Conservation (phyloP, 192 early-diverging fungal genomes). For the Gamsiella multidivaricata region DNA sequence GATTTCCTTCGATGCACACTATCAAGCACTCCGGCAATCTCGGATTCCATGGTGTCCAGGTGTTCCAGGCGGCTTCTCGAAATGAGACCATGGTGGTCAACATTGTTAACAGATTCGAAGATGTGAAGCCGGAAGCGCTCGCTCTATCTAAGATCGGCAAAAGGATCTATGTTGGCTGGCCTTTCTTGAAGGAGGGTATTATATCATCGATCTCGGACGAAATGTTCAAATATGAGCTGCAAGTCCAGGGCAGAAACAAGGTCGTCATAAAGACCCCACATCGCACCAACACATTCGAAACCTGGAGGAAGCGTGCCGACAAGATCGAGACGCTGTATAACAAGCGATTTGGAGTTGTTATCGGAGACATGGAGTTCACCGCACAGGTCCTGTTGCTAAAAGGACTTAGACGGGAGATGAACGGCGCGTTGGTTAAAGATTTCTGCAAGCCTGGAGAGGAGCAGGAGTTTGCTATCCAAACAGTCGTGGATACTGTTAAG, state of each 20-base stretch:
- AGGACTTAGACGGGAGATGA: conserved; percentile 68
- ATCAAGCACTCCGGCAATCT: conserved; percentile 75
- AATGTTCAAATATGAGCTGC: conserved; percentile 67
- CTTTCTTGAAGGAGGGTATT: conserved; percentile 85
- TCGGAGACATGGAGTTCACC: conserved; percentile 73
- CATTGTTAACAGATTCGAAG: conserved; percentile 64
- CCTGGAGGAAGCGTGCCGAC: conserved; percentile 70
- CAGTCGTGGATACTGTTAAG: conserved; percentile 62
- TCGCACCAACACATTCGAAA: conserved; percentile 52
- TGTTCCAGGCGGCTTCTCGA: conserved; percentile 69
- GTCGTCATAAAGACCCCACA: conserved; percentile 57
- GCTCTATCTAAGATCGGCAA: conserved; percentile 68
- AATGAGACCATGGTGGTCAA: conserved; percentile 81
- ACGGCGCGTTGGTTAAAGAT: conserved; percentile 82
- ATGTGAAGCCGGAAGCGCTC: conserved; percentile 63
- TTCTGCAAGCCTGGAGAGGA: conserved; percentile 63
- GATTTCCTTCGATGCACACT: conserved; percentile 92
- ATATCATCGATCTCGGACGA: conserved; percentile 83
- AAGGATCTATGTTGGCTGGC: conserved; percentile 82
- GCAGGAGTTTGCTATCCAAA: conserved; percentile 69
- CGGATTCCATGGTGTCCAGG: conserved; percentile 82
- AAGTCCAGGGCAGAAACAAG: conserved; percentile 59
- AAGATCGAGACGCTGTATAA: conserved; percentile 70
- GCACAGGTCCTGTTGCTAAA: conserved; percentile 70
- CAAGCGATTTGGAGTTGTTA: conserved; percentile 77